phyloP scores from a whole-genome alignment of 768 basidiomycete species.

The Hypsizygus marmoreus region DNA sequence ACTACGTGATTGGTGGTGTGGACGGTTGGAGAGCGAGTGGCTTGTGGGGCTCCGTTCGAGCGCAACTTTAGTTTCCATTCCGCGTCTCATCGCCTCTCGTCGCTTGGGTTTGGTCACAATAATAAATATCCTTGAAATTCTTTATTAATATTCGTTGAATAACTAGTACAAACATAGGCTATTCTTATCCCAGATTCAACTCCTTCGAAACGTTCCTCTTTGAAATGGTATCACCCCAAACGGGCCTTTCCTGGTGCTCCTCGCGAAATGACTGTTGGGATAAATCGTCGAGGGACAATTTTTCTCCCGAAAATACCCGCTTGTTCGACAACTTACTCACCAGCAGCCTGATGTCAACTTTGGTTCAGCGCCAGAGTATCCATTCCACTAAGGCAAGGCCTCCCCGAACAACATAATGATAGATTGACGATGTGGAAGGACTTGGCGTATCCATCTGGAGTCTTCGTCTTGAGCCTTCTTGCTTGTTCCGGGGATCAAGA shows the following conservation, averaged over 20 bases:
- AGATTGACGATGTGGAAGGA: no score
- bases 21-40: constrained; percentile 1
- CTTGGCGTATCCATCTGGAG: no score
- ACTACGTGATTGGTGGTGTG: constrained; percentile 5
- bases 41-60: constrained; percentile 1
- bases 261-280: no score
- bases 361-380: no score
- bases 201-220: neutral
- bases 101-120: neutral
- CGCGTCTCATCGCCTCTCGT: neutral
- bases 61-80: constrained; percentile 2
- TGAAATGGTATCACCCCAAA: neutral
- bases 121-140: neutral
- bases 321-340: no score
- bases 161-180: constrained; percentile 1
- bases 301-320: no score
- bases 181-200: neutral
- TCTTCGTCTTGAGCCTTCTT: no score
- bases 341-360: no score
- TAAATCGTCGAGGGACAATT: no score
- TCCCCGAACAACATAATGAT: no score
- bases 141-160: neutral
- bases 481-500: neutral
- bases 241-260: no score
- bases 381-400: no score